Evolutionary conservation across 116 monocot species (phyloP), one percentile per base, ranked within the genome.

Genomic region (Iris pallida): DNA sequence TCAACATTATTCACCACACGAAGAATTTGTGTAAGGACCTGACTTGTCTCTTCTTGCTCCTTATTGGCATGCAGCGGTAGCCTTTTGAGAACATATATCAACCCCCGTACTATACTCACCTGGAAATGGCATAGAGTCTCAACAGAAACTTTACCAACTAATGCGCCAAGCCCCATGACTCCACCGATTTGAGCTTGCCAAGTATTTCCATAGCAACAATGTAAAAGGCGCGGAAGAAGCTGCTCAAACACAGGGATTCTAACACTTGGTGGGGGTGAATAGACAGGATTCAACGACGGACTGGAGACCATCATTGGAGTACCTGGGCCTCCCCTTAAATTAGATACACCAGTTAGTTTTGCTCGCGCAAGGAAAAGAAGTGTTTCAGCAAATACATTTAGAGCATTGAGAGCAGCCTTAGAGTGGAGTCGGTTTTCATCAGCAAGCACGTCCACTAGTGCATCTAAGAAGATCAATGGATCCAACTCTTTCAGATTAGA

Each of bases 141-240:
- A 44, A 98, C 93, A 53, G 98, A 88, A 66, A 98, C 90, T 67
- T 93, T 98, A 15, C 93, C 90, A 76, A 98, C 90, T 71, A 98
- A 75, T 40, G 98, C 90, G 8, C 98, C 93, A 61, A 98, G 85
- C 7, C 98, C 98, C 83, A 88, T 86, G 60, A 98, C 98, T 64
- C 98, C 98, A 19, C 98, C 98, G 55, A 93, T 88, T 79, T 98
- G 98, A 62, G 93, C 83, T 82, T 98, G 98, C 98, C 98, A 98
- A 57, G 90, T 88, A 71, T 78, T 75, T 62, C 98, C 93, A 93
- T 98, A 98, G 66, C 98, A 98, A 76, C 90, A 93, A 76, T 98
- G 98, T 63, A 98, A 68, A 55, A 98, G 79, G 44, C 98, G 93
- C 66, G 93, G 98, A 47, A 98, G 71, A 49, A 98, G 83, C 59